phyloP scores from a whole-genome alignment of 805 yeast genomes.

The Yarrowia deformans region DNA sequence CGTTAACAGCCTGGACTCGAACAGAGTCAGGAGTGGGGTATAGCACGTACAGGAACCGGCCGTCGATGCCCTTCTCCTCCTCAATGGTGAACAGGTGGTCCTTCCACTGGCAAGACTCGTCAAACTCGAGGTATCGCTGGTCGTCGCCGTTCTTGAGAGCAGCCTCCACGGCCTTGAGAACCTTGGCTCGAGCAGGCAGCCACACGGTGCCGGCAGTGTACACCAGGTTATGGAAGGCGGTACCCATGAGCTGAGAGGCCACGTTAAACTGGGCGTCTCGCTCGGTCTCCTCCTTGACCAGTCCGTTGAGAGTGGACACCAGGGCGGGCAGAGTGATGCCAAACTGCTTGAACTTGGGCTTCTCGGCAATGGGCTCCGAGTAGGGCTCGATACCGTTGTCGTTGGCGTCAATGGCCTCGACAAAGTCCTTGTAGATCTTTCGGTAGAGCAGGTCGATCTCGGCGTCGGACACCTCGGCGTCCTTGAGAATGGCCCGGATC shows the following conservation, averaged over 20 bases:
- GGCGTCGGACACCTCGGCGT: conserved; percentile 49
- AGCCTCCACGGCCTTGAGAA: conserved; percentile 68
- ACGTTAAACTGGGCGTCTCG: conserved; percentile 62
- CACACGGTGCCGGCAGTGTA: conserved; percentile 80
- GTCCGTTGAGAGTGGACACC: conserved; percentile 81
- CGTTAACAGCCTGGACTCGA: conserved; percentile 93
- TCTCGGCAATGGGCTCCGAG: conserved; percentile 56
- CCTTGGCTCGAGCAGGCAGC: conserved; percentile 87
- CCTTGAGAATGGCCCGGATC: conserved; percentile 57
- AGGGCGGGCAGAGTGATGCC: conserved; percentile 79
- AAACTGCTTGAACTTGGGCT: conserved; percentile 71
- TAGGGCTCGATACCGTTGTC: conserved; percentile 90
- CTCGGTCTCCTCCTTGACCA: conserved; percentile 78
- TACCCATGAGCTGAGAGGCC: conserved; percentile 86
- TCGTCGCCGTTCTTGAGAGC: conserved; percentile 68
- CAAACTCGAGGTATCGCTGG: conserved; percentile 77
- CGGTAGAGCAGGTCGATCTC: conserved; percentile 71
- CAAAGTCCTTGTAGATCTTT: conserved; percentile 82
- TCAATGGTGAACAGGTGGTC: conserved; percentile 85
- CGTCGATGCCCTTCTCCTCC: conserved; percentile 54
- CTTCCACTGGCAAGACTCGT: conserved; percentile 92
- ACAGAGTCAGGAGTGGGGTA: conserved; percentile 74
- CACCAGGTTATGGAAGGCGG: conserved; percentile 71
- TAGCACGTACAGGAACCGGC: conserved; percentile 73
- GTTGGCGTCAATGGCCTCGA: conserved; percentile 93